These are phyloP conservation scores for Coriolopsis trogii DNA, from an alignment of 1,284 basidiomycete genomes.

Conservation along the genomic window DNA sequence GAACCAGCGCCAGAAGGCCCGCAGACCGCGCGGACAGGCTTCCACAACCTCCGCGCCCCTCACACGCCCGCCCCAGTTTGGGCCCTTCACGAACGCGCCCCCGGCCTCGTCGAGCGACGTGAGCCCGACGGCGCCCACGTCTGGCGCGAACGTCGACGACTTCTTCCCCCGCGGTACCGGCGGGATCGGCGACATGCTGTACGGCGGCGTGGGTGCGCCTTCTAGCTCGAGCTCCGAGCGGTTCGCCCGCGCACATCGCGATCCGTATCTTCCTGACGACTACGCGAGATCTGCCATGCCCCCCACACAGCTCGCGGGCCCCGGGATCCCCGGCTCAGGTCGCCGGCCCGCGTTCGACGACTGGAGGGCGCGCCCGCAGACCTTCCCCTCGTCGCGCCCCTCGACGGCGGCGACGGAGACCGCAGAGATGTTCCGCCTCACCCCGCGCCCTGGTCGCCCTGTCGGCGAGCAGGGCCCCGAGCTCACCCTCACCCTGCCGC, in stretches of 20 bases:
- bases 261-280: constrained; percentile 22
- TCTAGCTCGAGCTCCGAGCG: constrained; percentile 20
- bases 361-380: constrained; percentile 16
- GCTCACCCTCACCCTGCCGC: constrained; percentile 18
- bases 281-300: constrained; percentile 22
- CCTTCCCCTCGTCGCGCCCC: constrained; percentile 20
- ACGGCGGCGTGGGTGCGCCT: constrained; percentile 21
- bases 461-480: constrained; percentile 19
- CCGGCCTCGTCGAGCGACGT: constrained; percentile 25
- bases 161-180: constrained; percentile 17
- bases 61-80: constrained; percentile 59
- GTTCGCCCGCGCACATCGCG: constrained; percentile 20
- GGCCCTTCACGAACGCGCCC: constrained; percentile 54
- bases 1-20: constrained; percentile 83
- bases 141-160: constrained; percentile 15
- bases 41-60: constrained; percentile 40
- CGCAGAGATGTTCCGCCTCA: constrained; percentile 18
- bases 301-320: constrained; percentile 50
- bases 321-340: constrained; percentile 59
- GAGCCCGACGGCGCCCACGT: constrained; percentile 13
- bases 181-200: constrained; percentile 13
- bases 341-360: constrained; percentile 20
- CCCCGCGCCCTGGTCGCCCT: constrained; percentile 22
- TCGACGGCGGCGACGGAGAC: constrained; percentile 29
- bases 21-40: constrained; percentile 57